These are phyloP conservation scores for Chaetomium cochliodes DNA, from an alignment of 495 filamentous ascomycete species.

Conservation along the genomic window DNA sequence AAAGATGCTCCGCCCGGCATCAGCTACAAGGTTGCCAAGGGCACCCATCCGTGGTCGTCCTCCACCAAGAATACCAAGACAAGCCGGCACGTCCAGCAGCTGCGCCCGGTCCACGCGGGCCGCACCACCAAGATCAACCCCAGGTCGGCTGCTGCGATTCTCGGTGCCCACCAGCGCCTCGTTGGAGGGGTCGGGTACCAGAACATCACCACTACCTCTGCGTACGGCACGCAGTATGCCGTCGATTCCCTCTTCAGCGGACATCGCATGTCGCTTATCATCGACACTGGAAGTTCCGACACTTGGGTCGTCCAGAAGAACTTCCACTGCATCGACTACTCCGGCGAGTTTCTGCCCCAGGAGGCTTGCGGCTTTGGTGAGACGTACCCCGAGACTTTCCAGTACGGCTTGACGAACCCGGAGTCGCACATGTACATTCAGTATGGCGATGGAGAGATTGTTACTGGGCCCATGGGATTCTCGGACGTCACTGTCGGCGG, in stretches of 20 bases:
- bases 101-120: constrained; percentile 22
- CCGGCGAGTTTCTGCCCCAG: constrained; percentile 27
- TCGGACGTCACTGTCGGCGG: constrained; percentile 57
- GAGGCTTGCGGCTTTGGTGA: constrained; percentile 35
- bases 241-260: constrained; percentile 36
- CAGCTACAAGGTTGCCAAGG: constrained; percentile 25
- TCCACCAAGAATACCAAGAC: constrained; percentile 3
- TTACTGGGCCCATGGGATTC: constrained; percentile 57
- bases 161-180: constrained; percentile 37
- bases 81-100: constrained; percentile 23
- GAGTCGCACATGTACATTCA: constrained; percentile 56
- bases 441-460: constrained; percentile 59
- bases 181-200: constrained; percentile 36
- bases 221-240: constrained; percentile 43
- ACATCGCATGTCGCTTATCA: constrained; percentile 39
- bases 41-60: constrained; percentile 18
- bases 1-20: constrained; percentile 27
- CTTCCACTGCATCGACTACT: constrained; percentile 35
- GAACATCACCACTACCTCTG: constrained; percentile 41
- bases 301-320: constrained; percentile 47
- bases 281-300: constrained; percentile 67
- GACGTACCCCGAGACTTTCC: constrained; percentile 24
- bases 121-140: constrained; percentile 22
- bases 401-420: constrained; percentile 30
- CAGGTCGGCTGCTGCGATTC: constrained; percentile 33